Evolutionary conservation across 495 filamentous ascomycete species (phyloP), one percentile per base, ranked within the genome.

Genomic region (Podospora bellae-mahoneyi): DNA sequence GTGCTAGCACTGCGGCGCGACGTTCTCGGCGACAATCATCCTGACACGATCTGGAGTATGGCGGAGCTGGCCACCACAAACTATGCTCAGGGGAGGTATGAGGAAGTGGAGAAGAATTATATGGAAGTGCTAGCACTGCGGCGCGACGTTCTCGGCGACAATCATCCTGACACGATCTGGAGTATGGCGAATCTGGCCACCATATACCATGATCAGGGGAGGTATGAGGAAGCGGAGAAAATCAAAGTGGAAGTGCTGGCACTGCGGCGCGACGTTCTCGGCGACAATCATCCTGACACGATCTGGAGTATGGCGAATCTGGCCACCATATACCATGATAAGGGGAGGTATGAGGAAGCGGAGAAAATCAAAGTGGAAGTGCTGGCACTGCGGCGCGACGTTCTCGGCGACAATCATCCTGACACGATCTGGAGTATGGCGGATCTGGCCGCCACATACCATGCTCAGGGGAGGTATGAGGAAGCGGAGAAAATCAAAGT

Each of bases 331-430:
- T 77, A 76, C 34, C 13, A 44, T 18, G 57, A 55, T 26, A 74
- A 75, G 66, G 74, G 75, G 39, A 68, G 68, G 64, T 75, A 66
- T 60, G 70, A 73, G 10, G 72, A 80, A 2, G 78, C 79, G 5
- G 76, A 81, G 72, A 61, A 73, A 13, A 26, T 79, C 15, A 13
- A 1, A 57, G 26, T 66, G 20, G 39, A 66, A 62, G 65, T 69
- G 18, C 13, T 79, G 34, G 71, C 71, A 53, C 64, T 64, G 1
- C 71, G 74, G 4, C 77, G 69, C 27, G 73, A 72, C 30, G 34
- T 70, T 0, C 68, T 82, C 4, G 80, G 81, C 1, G 64, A 67
- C 3, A 71, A 73, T 28, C 73, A 81, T 73, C 69, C 72, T n/a
- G 32, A 69, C 54, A 80, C 75, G 44, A 67, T 74, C 15, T 0